Conservation (phyloP, 2,329 filamentous ascomycete species). For the Coniochaeta prunicola region DNA sequence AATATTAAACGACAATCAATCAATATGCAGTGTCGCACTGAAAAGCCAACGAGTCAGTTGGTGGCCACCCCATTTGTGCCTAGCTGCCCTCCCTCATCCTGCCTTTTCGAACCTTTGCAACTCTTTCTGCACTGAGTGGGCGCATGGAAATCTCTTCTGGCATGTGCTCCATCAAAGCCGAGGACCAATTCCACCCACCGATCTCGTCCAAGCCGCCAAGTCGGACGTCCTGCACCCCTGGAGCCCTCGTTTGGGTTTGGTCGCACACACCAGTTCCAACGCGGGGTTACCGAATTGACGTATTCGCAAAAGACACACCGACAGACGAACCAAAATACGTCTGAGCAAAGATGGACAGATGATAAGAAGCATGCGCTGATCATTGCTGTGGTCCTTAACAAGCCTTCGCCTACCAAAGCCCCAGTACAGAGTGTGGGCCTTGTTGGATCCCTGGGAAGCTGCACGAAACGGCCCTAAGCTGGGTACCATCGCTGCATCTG, state of each 20-base stretch:
- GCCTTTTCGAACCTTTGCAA: background rate
- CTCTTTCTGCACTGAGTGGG: background rate
- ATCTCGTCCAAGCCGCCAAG: background rate
- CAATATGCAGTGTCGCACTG: background rate
- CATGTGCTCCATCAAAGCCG: constrained; percentile 1
- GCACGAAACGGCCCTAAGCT: background rate
- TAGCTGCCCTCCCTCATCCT: background rate
- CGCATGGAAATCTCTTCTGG: background rate
- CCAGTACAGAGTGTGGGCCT: background rate
- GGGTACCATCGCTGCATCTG: background rate
- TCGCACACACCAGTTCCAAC: background rate
- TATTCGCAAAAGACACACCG: background rate
- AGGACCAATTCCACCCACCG: background rate
- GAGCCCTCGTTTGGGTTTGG: background rate
- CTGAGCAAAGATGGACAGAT: background rate
- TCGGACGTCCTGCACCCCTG: background rate
- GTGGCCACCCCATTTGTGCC: background rate
- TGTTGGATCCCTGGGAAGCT: background rate
- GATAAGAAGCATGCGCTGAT: background rate
- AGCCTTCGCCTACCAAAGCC: background rate
- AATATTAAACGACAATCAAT: background rate
- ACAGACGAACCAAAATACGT: background rate
- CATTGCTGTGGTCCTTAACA: background rate
- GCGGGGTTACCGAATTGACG: background rate
- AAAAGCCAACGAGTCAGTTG: background rate